phyloP scores from a whole-genome alignment of 1,284 basidiomycete genomes.

The Takashimella koratensis region DNA sequence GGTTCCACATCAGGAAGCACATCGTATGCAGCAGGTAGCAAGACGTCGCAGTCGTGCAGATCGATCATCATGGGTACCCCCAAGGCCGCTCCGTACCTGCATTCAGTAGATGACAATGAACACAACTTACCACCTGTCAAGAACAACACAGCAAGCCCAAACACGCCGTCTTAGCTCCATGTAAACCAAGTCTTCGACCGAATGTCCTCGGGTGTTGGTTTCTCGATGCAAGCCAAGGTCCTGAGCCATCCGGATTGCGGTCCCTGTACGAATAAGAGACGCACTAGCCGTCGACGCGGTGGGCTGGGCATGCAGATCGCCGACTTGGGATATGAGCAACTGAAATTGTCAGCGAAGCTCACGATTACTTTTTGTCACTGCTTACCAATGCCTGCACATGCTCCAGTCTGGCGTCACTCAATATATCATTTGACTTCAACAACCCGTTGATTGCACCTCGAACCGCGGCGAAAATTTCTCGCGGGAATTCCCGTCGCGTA shows the following conservation, averaged over 20 bases:
- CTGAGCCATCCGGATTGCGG: slow-evolving; percentile 86
- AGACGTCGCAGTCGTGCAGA: slow-evolving; percentile 86
- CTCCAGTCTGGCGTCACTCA: slow-evolving; percentile 77
- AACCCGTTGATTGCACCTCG: slow-evolving; percentile 78
- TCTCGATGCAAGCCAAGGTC: slow-evolving; percentile 84
- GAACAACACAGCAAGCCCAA: slow-evolving; percentile 87
- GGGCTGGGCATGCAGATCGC: slow-evolving; percentile 48
- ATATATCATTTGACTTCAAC: slow-evolving; percentile 82
- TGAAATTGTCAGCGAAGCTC: slow-evolving; percentile 9
- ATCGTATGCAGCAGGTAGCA: slow-evolving; percentile 69
- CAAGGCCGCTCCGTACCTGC: slow-evolving; percentile 37
- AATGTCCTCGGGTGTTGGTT: slow-evolving; percentile 23
- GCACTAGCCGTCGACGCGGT: slow-evolving; percentile 46
- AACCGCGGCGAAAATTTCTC: slow-evolving; percentile 76
- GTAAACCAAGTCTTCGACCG: slow-evolving; percentile 46
- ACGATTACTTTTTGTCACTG: slow-evolving; percentile 10
- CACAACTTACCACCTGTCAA: slow-evolving; percentile 73
- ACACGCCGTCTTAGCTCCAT: slow-evolving; percentile 78
- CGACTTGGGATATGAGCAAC: slow-evolving; percentile 46
- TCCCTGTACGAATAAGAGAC: slow-evolving; percentile 36
- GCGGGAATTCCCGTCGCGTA: slow-evolving; percentile 75
- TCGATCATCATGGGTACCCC: slow-evolving; percentile 75
- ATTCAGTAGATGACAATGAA: background rate
- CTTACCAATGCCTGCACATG: slow-evolving; percentile 87
- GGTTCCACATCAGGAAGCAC: slow-evolving; percentile 52